Evolutionary conservation across 257 asterid genomes (phyloP), one percentile per base, ranked within the genome.

Genomic region (Anisodus acutangulus): DNA sequence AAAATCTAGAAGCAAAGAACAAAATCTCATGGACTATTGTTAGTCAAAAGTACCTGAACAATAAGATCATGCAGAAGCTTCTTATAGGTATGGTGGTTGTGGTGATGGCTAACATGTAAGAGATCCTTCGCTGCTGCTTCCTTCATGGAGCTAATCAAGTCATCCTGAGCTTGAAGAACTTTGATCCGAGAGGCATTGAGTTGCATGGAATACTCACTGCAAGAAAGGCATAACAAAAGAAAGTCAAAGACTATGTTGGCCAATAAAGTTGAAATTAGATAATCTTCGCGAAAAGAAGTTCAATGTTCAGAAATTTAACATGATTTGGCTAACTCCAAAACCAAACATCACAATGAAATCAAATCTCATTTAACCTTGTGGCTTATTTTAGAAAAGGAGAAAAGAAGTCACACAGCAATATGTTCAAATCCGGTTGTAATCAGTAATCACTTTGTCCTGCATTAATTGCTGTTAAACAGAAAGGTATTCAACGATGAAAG

Each of bases 101-200:
- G 91, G 87, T 92, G 85, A 3, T 86, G 85, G 94, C 94, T 88
- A 83, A 92, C 90, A 60, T 63, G 63, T 88, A 87, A 87, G 22
- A 87, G 91, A 84, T 91, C 95, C 89, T 92, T 86, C 6, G 94
- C 81, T 60, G 97, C 91, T 22, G 87, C 84, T 72, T 90, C 98
- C 93, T 88, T 92, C 98, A 92, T 94, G 78, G 93, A 87, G 88
- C 88, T 92, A 47, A 92, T 94, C 90, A 95, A 87, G 89, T 92
- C 98, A 86, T 95, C 98, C 87, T 92, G 98, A 57, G 97, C 97
- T 88, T 94, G 97, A 88, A 93, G 95, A 89, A 93, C 97, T 91
- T 92, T 93, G 86, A 93, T 85, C 64, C 97, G 88, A 85, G 98
- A 92, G 59, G 95, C 94, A 92, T 94, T 94, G 79, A 94, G 91